These are phyloP conservation scores for Saprolegnia diclina DNA, from an alignment of 352 stramenopile species.

Conservation along the genomic window DNA sequence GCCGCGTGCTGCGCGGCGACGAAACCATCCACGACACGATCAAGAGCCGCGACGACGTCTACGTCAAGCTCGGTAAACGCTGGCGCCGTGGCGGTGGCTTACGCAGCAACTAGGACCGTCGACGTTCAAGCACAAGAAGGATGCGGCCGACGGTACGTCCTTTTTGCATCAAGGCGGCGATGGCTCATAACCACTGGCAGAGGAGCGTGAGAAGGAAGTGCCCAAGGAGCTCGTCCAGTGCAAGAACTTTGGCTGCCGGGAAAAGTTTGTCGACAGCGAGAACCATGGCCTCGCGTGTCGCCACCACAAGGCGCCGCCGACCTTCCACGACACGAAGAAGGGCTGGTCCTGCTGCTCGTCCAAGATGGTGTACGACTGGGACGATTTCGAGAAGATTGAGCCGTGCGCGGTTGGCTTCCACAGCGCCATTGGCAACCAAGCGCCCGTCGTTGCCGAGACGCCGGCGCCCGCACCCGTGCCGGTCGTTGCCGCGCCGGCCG, in stretches of 20 bases:
- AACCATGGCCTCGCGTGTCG: conserved; percentile 71
- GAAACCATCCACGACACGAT: conserved; percentile 72
- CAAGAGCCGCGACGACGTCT: conserved; percentile 83
- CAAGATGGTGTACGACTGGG: conserved; percentile 93
- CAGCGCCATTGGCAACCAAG: conserved; percentile 39
- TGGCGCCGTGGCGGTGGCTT: too few relatives aligned
- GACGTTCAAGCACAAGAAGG: conserved; percentile 47
- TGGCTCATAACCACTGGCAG: neutral
- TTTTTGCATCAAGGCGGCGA: neutral
- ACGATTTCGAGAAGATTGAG: conserved; percentile 90
- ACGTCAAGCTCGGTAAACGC: conserved; percentile 52
- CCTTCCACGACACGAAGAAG: conserved; percentile 89
- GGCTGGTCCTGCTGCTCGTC: conserved; percentile 85
- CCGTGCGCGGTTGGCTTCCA: conserved; percentile 63
- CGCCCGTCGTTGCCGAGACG: conserved; percentile 47
- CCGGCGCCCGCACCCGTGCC: conserved; percentile 74
- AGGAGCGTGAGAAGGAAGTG: conserved; percentile 24
- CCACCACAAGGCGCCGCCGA: conserved; percentile 70
- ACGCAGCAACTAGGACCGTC: conserved; percentile 32
- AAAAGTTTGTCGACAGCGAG: conserved; percentile 72
- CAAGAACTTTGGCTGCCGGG: conserved; percentile 81
- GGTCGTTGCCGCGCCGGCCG: conserved; percentile 50
- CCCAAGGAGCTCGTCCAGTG: conserved; percentile 59
- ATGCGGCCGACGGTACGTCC: conserved; percentile 12
- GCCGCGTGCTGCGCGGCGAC: conserved; percentile 52